phyloP scores from a whole-genome alignment of 805 yeast species.

The Saturnispora gosingensis region DNA sequence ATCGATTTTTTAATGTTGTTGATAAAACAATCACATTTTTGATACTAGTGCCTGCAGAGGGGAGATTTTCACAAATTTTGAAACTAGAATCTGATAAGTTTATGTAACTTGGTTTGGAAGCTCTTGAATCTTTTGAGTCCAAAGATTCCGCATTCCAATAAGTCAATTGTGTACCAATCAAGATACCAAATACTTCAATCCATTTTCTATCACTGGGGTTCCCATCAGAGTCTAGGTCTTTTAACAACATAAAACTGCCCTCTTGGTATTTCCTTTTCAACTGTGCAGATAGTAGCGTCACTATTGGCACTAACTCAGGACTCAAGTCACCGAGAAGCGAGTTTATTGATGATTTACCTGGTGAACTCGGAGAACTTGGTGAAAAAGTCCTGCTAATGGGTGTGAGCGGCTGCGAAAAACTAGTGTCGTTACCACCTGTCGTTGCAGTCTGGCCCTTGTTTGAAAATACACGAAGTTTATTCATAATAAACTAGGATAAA shows the following conservation, averaged over 20 bases:
- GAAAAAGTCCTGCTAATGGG: background rate
- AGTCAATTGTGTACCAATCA: slow-evolving; percentile 86
- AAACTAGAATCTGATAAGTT: slow-evolving; percentile 87
- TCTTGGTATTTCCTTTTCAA: slow-evolving; percentile 66
- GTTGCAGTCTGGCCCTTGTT: background rate
- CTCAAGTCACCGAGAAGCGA: slow-evolving; percentile 14
- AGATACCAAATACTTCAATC: slow-evolving; percentile 87
- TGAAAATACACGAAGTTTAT: slow-evolving; percentile 4
- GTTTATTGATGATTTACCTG: background rate
- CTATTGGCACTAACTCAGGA: slow-evolving; percentile 55
- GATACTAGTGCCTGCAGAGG: slow-evolving; percentile 55
- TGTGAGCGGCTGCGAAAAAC: background rate
- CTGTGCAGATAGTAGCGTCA: slow-evolving; percentile 65
- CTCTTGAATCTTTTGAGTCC: slow-evolving; percentile 30
- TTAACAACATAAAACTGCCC: slow-evolving; percentile 65
- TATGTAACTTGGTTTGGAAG: slow-evolving; percentile 61
- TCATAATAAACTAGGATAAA: background rate
- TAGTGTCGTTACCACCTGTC: background rate
- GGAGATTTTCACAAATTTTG: slow-evolving; percentile 59
- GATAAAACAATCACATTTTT: slow-evolving; percentile 79
- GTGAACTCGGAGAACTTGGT: background rate
- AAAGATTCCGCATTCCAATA: slow-evolving; percentile 78
- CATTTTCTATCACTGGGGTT: slow-evolving; percentile 75
- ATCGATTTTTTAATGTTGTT: slow-evolving; percentile 86
- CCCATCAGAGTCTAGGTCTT: slow-evolving; percentile 77